phyloP scores from a whole-genome alignment of 257 asterid species.

The Ehretia macrophylla region DNA sequence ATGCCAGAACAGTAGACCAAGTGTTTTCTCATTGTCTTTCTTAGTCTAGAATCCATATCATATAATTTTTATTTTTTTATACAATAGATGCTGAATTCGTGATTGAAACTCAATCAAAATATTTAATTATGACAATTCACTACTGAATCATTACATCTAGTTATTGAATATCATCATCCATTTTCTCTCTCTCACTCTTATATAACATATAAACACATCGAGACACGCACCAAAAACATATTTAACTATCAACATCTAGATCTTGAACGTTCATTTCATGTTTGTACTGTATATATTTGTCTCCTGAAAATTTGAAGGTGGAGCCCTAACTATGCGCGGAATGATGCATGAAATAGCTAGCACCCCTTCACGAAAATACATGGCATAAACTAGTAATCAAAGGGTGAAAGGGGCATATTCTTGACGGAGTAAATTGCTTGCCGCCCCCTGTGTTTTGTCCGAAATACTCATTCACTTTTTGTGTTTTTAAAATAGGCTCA shows the following conservation, averaged over 20 bases:
- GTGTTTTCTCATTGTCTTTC: conserved; percentile 46
- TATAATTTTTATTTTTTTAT: too few species aligned
- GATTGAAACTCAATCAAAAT: too few species aligned
- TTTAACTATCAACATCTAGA: conserved; percentile 3
- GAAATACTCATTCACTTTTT: too few species aligned
- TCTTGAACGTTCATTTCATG: conserved; percentile 14
- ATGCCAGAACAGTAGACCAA: conserved; percentile 29
- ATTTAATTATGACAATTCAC: too few species aligned
- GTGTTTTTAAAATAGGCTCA: too few species aligned
- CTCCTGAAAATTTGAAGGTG: background rate
- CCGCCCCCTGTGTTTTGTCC: too few species aligned
- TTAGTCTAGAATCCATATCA: conserved; percentile 30
- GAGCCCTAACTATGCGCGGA: conserved; percentile 1
- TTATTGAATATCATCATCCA: too few species aligned
- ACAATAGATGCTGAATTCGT: too few species aligned
- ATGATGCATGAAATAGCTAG: background rate
- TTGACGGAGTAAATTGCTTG: too few species aligned
- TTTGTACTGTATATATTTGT: background rate
- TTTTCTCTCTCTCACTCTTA: conserved; percentile 8
- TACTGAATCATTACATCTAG: too few species aligned
- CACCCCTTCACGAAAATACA: background rate
- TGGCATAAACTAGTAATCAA: background rate
- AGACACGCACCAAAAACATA: background rate
- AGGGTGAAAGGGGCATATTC: too few species aligned
- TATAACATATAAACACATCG: background rate